A percentile compares a stretch with the other conserved stretches of the same genome.
These are phyloP conservation scores for Dothistroma pini DNA, from an alignment of 2,329 filamentous ascomycete genomes.

Conservation along the genomic window DNA sequence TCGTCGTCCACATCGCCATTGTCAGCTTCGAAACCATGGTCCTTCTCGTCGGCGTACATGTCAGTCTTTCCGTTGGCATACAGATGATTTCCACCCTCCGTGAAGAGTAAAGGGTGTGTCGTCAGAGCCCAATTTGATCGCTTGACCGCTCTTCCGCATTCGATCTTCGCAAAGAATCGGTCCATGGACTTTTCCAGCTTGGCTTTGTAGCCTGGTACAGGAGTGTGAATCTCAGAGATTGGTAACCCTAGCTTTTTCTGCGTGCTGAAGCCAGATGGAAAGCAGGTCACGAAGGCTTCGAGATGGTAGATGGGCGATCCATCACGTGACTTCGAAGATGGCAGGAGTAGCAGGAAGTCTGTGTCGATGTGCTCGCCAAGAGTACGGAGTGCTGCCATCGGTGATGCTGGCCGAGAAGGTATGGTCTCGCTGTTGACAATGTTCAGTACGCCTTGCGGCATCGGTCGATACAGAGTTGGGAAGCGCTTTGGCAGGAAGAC, in stretches of 20 bases:
- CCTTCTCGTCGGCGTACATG: background rate
- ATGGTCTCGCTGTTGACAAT: slow-evolving; percentile 43
- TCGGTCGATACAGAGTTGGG: slow-evolving; percentile 44
- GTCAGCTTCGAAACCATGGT: background rate
- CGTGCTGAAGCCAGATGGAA: slow-evolving; percentile 57
- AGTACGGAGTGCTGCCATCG: slow-evolving; percentile 43
- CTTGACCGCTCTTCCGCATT: slow-evolving; percentile 53
- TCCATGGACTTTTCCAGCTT: slow-evolving; percentile 61
- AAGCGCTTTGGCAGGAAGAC: slow-evolving; percentile 57
- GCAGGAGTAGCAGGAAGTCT: slow-evolving; percentile 58
- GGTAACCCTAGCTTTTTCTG: slow-evolving; percentile 51
- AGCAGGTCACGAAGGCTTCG: slow-evolving; percentile 54
- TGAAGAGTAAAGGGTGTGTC: slow-evolving; percentile 41
- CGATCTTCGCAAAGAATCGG: slow-evolving; percentile 54
- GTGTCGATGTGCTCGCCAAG: slow-evolving; percentile 55
- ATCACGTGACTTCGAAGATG: slow-evolving; percentile 25
- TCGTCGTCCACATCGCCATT: slow-evolving; percentile 22
- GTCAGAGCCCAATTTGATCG: slow-evolving; percentile 54
- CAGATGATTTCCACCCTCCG: slow-evolving; percentile 43
- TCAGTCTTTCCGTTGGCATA: slow-evolving; percentile 34
- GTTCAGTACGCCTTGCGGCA: slow-evolving; percentile 42
- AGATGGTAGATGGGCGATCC: slow-evolving; percentile 48
- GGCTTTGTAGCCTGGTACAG: slow-evolving; percentile 55
- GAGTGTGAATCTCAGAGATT: slow-evolving; percentile 55
- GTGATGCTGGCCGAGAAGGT: slow-evolving; percentile 32